Evolutionary conservation across 2,329 filamentous ascomycete species (phyloP).

Genomic region (Zymoseptoria ardabiliae): DNA sequence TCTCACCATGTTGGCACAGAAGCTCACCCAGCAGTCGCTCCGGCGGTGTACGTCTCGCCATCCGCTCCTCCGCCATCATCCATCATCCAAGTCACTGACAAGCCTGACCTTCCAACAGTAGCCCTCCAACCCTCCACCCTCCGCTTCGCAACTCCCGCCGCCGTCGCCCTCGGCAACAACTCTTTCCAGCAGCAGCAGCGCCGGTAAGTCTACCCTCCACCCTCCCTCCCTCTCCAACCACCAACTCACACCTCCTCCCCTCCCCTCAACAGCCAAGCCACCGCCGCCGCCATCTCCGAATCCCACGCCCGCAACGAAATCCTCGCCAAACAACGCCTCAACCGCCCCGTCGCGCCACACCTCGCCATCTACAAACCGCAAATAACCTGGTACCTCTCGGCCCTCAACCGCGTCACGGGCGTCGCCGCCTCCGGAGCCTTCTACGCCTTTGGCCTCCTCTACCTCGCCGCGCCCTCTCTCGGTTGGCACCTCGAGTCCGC

Average conservation of each 20-base stretch:
- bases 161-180: conserved; percentile 34
- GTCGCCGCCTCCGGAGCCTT: conserved; percentile 61
- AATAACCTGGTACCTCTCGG: conserved; percentile 75
- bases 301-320: conserved; percentile 51
- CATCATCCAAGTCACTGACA: conserved; percentile 9
- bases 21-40: conserved; percentile 38
- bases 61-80: background rate
- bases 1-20: conserved; percentile 38
- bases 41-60: conserved; percentile 18
- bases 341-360: conserved; percentile 78
- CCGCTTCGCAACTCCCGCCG: conserved; percentile 38
- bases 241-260: background rate
- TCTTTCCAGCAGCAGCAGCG: conserved; percentile 35
- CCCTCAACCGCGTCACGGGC: conserved; percentile 79
- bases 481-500: conserved; percentile 64
- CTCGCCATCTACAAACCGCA: conserved; percentile 77
- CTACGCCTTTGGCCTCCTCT: conserved; percentile 73
- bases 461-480: conserved; percentile 69
- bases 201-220: conserved; percentile 33
- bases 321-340: conserved; percentile 71
- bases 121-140: conserved; percentile 41
- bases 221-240: background rate
- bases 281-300: conserved; percentile 51
- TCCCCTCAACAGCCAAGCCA: conserved; percentile 34
- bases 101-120: conserved; percentile 24